Evolutionary conservation across 768 basidiomycete genomes (phyloP).

Genomic region (Mycena amicta): DNA sequence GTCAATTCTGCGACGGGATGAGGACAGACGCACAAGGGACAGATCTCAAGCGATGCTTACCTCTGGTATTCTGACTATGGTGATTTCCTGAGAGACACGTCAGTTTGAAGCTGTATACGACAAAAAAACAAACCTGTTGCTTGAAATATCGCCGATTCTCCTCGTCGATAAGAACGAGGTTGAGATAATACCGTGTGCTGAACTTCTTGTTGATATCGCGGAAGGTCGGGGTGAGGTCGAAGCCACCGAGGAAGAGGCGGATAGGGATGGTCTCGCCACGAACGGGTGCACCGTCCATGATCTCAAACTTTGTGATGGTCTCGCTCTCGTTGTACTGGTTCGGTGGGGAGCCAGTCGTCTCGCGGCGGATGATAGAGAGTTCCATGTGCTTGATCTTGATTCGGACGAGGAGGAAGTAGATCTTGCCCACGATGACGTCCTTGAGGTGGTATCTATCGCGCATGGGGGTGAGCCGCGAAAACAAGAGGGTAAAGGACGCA

Average conservation of each 20-base stretch:
- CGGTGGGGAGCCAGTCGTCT: conserved; percentile 96
- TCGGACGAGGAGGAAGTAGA: conserved; percentile 96
- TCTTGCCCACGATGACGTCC: conserved; percentile 99
- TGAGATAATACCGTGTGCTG: conserved; percentile 94
- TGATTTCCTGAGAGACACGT: conserved; percentile 64
- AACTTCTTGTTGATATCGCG: conserved; percentile 99
- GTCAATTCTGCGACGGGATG: not conserved
- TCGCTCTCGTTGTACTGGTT: conserved; percentile 99
- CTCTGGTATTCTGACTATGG: conserved; percentile 88
- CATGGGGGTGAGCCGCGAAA: not conserved
- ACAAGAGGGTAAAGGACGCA: conserved; percentile 38
- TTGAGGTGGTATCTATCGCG: conserved; percentile 90
- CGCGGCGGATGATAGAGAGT: conserved; percentile 93
- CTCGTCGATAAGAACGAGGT: conserved; percentile 95
- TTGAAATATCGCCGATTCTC: conserved; percentile 98
- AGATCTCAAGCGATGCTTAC: conserved; percentile 33
- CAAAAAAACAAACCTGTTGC: conserved; percentile 65
- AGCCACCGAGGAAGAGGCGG: conserved; percentile 94
- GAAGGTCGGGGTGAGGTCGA: conserved; percentile 98
- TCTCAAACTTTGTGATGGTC: conserved; percentile 99
- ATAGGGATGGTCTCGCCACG: conserved; percentile 98
- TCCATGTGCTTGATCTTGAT: conserved; percentile 99
- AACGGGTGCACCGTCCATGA: conserved; percentile 99
- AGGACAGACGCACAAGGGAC: not conserved
- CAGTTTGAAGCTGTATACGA: not conserved